Conservation (phyloP, 805 yeast genomes). For the Candida krabiensis region DNA sequence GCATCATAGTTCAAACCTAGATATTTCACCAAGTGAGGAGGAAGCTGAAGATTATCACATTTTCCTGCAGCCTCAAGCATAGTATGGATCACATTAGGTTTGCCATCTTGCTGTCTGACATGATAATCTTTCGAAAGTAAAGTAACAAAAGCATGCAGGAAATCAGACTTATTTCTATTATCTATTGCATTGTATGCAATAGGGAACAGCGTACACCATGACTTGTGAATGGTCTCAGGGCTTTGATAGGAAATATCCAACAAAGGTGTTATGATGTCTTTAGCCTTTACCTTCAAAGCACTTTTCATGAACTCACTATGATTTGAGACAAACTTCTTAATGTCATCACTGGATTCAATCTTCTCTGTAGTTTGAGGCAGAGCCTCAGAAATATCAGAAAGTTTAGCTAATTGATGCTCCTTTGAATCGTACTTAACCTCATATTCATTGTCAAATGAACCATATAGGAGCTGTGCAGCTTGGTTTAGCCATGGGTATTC, state of each 20-base stretch:
- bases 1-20: slow-evolving; percentile 84
- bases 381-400: slow-evolving; percentile 43
- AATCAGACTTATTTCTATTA: slow-evolving; percentile 76
- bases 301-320: slow-evolving; percentile 27
- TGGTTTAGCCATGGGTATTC: slow-evolving; percentile 95
- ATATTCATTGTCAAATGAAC: slow-evolving; percentile 61
- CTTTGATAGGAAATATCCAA: slow-evolving; percentile 81
- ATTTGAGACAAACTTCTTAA: slow-evolving; percentile 18
- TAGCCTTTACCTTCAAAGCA: slow-evolving; percentile 43
- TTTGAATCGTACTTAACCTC: slow-evolving; percentile 44
- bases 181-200: slow-evolving; percentile 73
- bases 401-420: slow-evolving; percentile 54
- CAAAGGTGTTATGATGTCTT: slow-evolving; percentile 67
- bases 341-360: slow-evolving; percentile 19
- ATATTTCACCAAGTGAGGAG: slow-evolving; percentile 91
- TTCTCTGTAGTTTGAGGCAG: slow-evolving; percentile 18
- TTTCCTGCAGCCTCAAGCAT: slow-evolving; percentile 79
- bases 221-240: slow-evolving; percentile 71
- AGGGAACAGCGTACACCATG: slow-evolving; percentile 87
- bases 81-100: slow-evolving; percentile 86
- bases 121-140: slow-evolving; percentile 89
- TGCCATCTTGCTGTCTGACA: slow-evolving; percentile 79
- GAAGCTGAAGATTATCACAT: slow-evolving; percentile 73
- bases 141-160: slow-evolving; percentile 76
- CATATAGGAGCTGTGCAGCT: slow-evolving; percentile 83